phyloP scores from a whole-genome alignment of 176 grass and related monocot genomes.

The Lolium multiflorum region DNA sequence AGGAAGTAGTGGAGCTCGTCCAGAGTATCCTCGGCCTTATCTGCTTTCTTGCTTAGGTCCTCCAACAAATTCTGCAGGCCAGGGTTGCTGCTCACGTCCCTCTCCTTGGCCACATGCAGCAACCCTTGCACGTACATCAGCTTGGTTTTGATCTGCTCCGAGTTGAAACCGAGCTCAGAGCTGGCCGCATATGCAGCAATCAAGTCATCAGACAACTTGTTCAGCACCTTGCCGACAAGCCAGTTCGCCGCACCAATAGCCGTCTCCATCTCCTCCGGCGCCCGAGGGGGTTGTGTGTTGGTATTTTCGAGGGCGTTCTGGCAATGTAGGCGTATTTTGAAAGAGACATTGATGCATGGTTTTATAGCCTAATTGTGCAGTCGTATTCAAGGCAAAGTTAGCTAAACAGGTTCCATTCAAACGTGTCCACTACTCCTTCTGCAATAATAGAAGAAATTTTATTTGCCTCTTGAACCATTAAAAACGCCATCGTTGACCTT shows the following conservation, averaged over 20 bases:
- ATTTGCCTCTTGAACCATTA: too few relatives aligned
- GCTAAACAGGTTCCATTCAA: too few relatives aligned
- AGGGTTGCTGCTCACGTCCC: not conserved
- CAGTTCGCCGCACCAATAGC: not conserved
- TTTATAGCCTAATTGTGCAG: not conserved
- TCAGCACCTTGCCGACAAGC: conserved; percentile 10
- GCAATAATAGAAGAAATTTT: too few relatives aligned
- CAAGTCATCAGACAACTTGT: not conserved
- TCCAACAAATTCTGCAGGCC: not conserved
- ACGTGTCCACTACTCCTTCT: too few relatives aligned
- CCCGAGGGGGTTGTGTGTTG: not conserved
- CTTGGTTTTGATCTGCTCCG: not conserved
- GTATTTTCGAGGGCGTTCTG: not conserved
- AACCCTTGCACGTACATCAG: not conserved
- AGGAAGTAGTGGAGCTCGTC: conserved; percentile 31
- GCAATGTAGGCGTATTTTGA: not conserved
- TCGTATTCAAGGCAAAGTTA: too few relatives aligned
- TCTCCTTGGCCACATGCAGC: not conserved
- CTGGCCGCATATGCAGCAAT: not conserved
- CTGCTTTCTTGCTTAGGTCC: not conserved
- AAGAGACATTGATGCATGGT: not conserved
- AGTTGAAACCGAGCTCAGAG: not conserved
- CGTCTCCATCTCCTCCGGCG: not conserved
- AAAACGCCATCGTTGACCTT: too few relatives aligned
- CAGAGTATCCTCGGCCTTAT: conserved; percentile 5